phyloP scores from a whole-genome alignment of 768 basidiomycete species.

The Pholiota molesta region DNA sequence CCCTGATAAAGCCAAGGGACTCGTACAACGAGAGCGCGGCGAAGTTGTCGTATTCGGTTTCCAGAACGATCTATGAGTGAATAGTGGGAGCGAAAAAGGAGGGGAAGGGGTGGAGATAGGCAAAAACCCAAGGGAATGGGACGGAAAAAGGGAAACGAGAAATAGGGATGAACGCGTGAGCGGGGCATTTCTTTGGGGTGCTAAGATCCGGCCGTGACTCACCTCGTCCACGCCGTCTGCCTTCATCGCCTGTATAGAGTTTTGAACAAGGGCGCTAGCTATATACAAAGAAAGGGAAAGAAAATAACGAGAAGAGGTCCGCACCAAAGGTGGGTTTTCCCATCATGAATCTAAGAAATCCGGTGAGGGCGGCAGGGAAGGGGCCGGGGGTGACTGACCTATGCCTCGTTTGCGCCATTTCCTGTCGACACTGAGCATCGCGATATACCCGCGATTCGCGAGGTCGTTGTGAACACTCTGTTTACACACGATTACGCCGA shows the following conservation, averaged over 20 bases:
- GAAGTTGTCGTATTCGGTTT: conserved; percentile 93
- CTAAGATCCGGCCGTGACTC: conserved; percentile 3
- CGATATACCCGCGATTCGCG: conserved; percentile 92
- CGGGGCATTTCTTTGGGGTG: background rate
- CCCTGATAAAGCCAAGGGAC: conserved; percentile 91
- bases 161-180: background rate
- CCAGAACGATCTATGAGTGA: conserved; percentile 76
- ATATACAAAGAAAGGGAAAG: conserved; percentile 34
- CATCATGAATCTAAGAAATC: conserved; percentile 44
- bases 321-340: conserved; percentile 50
- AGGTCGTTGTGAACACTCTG: conserved; percentile 83
- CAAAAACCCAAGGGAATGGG: background rate
- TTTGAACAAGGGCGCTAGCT: conserved; percentile 86
- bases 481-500: conserved; percentile 97
- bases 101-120: background rate
- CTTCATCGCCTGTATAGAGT: conserved; percentile 86
- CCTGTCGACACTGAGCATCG: conserved; percentile 92
- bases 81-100: background rate
- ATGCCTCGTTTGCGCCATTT: conserved; percentile 89
- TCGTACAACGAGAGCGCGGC: conserved; percentile 90
- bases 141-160: background rate
- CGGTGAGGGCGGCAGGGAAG: conserved; percentile 44
- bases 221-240: conserved; percentile 86
- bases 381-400: conserved; percentile 57
- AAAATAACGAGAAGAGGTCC: conserved; percentile 38